These are phyloP conservation scores for Naematelia encephala DNA, from an alignment of 768 basidiomycete genomes.

Conservation along the genomic window DNA sequence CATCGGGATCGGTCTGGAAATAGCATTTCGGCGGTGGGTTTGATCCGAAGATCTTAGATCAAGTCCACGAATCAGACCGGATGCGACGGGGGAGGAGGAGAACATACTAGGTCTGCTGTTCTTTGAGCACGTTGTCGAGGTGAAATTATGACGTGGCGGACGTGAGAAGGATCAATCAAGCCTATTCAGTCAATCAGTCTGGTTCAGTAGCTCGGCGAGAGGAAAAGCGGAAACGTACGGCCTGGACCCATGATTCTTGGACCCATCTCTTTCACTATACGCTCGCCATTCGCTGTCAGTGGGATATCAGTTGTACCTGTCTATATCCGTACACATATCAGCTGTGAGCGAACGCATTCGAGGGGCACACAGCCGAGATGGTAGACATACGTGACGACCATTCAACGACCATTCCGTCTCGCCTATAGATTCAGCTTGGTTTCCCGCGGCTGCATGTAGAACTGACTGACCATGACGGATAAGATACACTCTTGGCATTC, in stretches of 20 bases:
- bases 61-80: background rate
- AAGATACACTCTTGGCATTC: constrained; percentile 70
- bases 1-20: constrained; percentile 38
- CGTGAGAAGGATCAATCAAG: constrained; percentile 72
- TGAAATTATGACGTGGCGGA: constrained; percentile 73
- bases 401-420: constrained; percentile 93
- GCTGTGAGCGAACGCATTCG: background rate
- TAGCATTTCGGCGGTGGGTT: constrained; percentile 30
- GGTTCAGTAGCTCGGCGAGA: background rate
- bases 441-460: background rate
- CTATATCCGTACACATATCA: constrained; percentile 51
- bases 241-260: constrained; percentile 68
- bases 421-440: constrained; percentile 54
- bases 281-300: constrained; percentile 71
- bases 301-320: constrained; percentile 87
- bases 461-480: constrained; percentile 66
- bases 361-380: too few relatives aligned
- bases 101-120: constrained; percentile 68
- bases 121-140: constrained; percentile 80
- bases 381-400: constrained; percentile 54
- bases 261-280: constrained; percentile 66
- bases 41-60: constrained; percentile 38
- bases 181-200: constrained; percentile 52
- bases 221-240: constrained; percentile 56
- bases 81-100: background rate